Conservation (phyloP, 441 rosid species). For the Eutrema salsugineum region DNA sequence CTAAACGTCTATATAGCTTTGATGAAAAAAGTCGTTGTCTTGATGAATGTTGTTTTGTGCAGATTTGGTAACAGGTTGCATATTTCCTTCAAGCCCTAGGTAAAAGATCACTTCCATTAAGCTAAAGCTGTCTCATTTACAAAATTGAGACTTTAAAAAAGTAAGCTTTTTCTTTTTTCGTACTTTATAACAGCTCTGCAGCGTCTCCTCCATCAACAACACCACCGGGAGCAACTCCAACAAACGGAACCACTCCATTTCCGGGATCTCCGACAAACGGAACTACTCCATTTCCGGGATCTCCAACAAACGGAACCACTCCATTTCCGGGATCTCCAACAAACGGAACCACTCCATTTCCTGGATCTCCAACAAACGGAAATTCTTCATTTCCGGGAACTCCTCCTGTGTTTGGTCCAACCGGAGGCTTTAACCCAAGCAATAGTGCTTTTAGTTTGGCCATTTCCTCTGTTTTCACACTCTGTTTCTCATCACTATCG, state of each 20-base stretch:
- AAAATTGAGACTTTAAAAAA: neutral
- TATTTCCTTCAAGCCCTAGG: slow-evolving; percentile 68
- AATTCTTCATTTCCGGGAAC: slow-evolving; percentile 14
- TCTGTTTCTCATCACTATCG: slow-evolving; percentile 39
- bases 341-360: slow-evolving; percentile 22
- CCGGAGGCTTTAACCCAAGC: slow-evolving; percentile 34
- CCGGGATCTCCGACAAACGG: slow-evolving; percentile 21
- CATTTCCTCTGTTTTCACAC: slow-evolving; percentile 26
- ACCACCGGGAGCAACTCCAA: slow-evolving; percentile 33
- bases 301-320: slow-evolving; percentile 24
- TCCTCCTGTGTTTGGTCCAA: slow-evolving; percentile 51
- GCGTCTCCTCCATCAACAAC: slow-evolving; percentile 41
- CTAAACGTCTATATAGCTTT: neutral
- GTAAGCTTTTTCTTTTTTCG: neutral
- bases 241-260: slow-evolving; percentile 25
- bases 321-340: slow-evolving; percentile 31
- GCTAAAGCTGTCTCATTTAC: neutral
- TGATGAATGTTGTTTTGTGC: slow-evolving; percentile 22
- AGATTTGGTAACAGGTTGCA: slow-evolving; percentile 58
- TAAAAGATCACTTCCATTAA: slow-evolving; percentile 22
- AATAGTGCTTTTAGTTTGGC: slow-evolving; percentile 29
- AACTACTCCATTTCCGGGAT: slow-evolving; percentile 11
- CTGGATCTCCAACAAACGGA: slow-evolving; percentile 22
- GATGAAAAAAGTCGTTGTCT: neutral
- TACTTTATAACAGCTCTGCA: slow-evolving; percentile 32